Percentiles rank a stretch among this genome's conserved stretches.
These are phyloP conservation scores for Dryas octopetala DNA, from an alignment of 306 rosid species.

Conservation along the genomic window DNA sequence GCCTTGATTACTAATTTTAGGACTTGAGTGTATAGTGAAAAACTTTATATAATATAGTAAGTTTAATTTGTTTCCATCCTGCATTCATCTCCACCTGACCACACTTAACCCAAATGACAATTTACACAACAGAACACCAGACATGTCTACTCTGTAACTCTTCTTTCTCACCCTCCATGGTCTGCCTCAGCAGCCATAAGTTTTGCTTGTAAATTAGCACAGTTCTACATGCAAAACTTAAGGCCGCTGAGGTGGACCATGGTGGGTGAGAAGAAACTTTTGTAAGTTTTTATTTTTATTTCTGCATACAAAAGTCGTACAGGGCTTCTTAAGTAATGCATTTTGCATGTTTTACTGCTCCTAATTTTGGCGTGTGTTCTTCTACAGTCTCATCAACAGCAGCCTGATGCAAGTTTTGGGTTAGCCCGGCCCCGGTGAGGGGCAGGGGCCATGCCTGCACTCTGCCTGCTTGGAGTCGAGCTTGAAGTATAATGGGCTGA, in stretches of 20 bases:
- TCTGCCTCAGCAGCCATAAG: neutral
- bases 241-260: no score
- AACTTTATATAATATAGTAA: neutral
- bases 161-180: neutral
- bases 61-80: neutral
- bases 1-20: neutral
- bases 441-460: conserved; percentile 99
- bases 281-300: neutral
- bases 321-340: neutral
- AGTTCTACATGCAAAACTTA: no score
- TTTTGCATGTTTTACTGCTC: neutral
- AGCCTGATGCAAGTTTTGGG: conserved; percentile 90
- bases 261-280: no score
- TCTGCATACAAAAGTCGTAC: neutral
- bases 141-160: neutral
- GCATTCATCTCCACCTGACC: neutral
- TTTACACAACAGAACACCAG: neutral
- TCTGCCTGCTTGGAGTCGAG: conserved; percentile 52
- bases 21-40: neutral
- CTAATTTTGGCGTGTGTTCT: conserved; percentile 22
- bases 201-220: no score
- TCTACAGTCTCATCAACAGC: conserved; percentile 86
- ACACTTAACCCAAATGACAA: neutral
- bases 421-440: conserved; percentile 99
- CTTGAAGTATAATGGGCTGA: conserved; percentile 35